Conservation (phyloP, 192 early-diverging fungal species). For the Podila horticola region DNA sequence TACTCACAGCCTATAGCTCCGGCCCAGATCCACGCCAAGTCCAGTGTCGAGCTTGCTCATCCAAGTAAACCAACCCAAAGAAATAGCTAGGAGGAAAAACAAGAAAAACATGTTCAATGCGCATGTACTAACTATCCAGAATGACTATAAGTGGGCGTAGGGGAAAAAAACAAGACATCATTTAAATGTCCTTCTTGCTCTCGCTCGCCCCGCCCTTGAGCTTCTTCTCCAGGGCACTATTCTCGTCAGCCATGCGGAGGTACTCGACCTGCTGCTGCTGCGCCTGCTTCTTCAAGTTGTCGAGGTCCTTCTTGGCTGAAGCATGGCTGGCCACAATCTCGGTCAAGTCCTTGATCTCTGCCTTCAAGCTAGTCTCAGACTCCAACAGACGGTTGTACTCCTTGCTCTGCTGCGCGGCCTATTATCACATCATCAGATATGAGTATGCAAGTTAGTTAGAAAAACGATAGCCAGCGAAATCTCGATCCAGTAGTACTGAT, state of each 20-base stretch:
- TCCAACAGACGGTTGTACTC: slow-evolving; percentile 43
- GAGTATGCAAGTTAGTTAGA: not conserved
- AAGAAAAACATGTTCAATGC: not conserved
- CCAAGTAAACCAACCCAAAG: too few species aligned
- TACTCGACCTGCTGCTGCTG: slow-evolving; percentile 54
- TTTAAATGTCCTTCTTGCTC: slow-evolving; percentile 51
- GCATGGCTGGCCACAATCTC: slow-evolving; percentile 35
- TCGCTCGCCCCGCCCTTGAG: slow-evolving; percentile 23
- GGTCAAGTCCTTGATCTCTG: slow-evolving; percentile 40
- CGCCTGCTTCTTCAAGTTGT: slow-evolving; percentile 59
- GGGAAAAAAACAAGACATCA: not conserved
- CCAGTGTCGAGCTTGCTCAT: too few species aligned
- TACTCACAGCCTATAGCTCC: too few species aligned
- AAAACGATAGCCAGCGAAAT: not conserved
- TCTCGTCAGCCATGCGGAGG: slow-evolving; percentile 50
- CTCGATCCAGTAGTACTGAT: not conserved
- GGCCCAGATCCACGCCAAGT: too few species aligned
- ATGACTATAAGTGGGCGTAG: not conserved
- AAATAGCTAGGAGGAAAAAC: not conserved
- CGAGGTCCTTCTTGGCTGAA: slow-evolving; percentile 43
- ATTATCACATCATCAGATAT: not conserved
- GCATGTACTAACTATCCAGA: not conserved
- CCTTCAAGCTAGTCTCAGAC: slow-evolving; percentile 44
- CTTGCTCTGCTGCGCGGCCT: slow-evolving; percentile 54
- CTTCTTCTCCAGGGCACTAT: slow-evolving; percentile 47